These are phyloP conservation scores for Solanum pennellii DNA, from an alignment of 257 asterid genomes.

Conservation along the genomic window DNA sequence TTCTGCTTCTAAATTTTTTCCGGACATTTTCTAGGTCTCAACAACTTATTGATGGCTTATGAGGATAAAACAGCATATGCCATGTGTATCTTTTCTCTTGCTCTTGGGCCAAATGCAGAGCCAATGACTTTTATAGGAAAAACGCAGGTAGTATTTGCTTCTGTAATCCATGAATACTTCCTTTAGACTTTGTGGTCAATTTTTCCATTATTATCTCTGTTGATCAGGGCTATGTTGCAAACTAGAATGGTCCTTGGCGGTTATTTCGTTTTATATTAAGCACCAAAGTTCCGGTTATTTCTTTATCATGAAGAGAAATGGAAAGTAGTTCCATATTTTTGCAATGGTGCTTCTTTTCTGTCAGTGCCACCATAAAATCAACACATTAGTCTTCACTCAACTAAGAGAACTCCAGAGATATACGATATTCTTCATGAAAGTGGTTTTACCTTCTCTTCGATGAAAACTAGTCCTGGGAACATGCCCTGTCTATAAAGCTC, in stretches of 20 bases:
- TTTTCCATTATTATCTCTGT: neutral
- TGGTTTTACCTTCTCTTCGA: neutral
- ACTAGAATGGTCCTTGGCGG: neutral
- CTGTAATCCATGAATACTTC: neutral
- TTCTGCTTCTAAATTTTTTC: neutral
- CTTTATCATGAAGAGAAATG: neutral
- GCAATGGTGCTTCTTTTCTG: neutral
- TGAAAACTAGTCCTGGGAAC: neutral
- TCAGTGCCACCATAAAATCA: neutral
- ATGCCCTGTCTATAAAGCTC: neutral
- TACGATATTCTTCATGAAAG: neutral
- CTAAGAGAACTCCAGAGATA: neutral
- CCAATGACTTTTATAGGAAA: slow-evolving; percentile 81
- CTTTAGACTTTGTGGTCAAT: neutral
- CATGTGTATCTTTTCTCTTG: slow-evolving; percentile 82
- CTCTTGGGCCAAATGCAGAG: slow-evolving; percentile 73
- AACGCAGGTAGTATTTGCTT: slow-evolving; percentile 41
- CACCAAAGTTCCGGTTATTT: neutral
- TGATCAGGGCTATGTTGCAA: neutral
- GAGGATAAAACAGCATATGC: slow-evolving; percentile 96
- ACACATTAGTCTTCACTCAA: neutral
- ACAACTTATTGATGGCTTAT: slow-evolving; percentile 82
- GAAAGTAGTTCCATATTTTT: neutral
- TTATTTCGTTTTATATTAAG: neutral
- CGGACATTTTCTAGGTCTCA: slow-evolving; percentile 45